Base-by-base conservation (phyloP, 202 grass and related monocot species). In the Schoenoplectus triqueter region DNA sequence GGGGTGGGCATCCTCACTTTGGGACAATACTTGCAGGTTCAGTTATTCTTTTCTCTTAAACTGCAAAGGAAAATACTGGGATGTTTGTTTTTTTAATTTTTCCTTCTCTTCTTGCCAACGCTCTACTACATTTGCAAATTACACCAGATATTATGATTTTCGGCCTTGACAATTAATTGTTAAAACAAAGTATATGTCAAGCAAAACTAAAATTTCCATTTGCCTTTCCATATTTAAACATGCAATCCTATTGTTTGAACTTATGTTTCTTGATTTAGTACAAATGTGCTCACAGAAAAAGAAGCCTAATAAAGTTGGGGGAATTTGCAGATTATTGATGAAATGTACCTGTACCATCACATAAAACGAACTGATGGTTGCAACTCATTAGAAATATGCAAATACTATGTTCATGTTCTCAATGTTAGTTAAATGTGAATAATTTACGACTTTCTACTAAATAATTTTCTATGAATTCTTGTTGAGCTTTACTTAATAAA, bases 21-120 rank as follows among this genome's bases (percentile, higher is more conserved):
- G 61, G 96, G 96, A 10, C 93, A 95, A 71, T 98, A 95, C 86
- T 86, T 98, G 22, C 96, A 98, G 90, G 96, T 98, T 92, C 73
- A 56, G 20, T 82, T 61, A 79, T 44, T 79, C 75, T 61, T 79
- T 31, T 61, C 74, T 45, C 45, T 69, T 61, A 81, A 60, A 61
- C 73, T 69, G 11, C 42, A 69, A 71, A 15, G 17, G 39, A 39
- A 31, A 31, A 54, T 17, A 10, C 45, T 3, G 31, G 47, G 79
- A 40, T 81, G 3, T 73, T 64, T 57, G 2, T 2, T 48, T 1
- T 60, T 31, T 31, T 31, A 31, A 31, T 31, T 31, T 85, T 31
- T 1, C 41, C 19, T 44, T 14, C 5, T 85, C 45, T 72, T 76
- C 51, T 77, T 67, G 45, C 62, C 41, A 83, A 15, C 21, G 67